phyloP scores from a whole-genome alignment of 257 asterid species.

The Solanum rostratum region DNA sequence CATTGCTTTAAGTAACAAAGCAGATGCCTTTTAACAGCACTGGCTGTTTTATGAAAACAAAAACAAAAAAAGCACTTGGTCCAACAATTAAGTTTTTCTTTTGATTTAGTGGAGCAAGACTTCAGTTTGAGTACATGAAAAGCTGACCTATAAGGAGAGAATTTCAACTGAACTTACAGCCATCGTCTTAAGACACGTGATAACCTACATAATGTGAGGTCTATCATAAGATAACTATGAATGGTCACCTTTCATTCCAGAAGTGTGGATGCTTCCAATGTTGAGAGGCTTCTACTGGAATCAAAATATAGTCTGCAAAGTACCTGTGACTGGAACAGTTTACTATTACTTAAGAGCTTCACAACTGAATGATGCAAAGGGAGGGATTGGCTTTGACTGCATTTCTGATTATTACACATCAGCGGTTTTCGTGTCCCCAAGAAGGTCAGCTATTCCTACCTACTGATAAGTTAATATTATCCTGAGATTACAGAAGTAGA shows the following conservation, averaged over 20 bases:
- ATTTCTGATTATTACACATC: conserved; percentile 51
- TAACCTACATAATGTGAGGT: conserved; percentile 16
- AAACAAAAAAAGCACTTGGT: background rate
- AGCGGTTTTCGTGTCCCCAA: conserved; percentile 61
- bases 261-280: conserved; percentile 52
- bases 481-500: too few relatives aligned
- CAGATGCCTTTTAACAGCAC: background rate
- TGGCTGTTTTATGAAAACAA: background rate
- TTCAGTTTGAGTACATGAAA: background rate
- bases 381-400: conserved; percentile 63
- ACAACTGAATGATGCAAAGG: conserved; percentile 72
- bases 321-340: conserved; percentile 56
- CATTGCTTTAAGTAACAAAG: background rate
- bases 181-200: background rate
- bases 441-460: conserved; percentile 20
- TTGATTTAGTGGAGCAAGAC: background rate
- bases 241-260: conserved; percentile 72
- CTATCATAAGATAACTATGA: conserved; percentile 55
- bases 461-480: too few relatives aligned
- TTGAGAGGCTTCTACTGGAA: conserved; percentile 50
- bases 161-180: background rate
- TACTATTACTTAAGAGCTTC: conserved; percentile 38
- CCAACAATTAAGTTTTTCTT: too few relatives aligned
- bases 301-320: conserved; percentile 77
- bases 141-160: background rate